Conservation (phyloP, 768 basidiomycete species). For the Amanita phalloides region DNA sequence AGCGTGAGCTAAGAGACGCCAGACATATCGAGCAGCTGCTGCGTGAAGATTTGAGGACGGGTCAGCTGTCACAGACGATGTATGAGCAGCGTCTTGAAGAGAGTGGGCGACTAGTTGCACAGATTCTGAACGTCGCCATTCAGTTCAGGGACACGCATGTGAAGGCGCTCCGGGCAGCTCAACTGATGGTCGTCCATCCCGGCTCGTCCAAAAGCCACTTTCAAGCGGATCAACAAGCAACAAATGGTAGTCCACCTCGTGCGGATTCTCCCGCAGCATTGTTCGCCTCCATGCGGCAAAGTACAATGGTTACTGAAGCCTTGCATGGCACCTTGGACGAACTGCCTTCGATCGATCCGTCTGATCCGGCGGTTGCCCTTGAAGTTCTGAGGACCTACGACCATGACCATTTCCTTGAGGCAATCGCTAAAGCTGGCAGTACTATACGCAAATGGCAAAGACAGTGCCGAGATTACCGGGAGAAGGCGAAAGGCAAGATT, state of each 20-base stretch:
- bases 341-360: constrained; percentile 68
- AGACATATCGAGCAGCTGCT: constrained; percentile 57
- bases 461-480: constrained; percentile 91
- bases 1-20: constrained; percentile 60
- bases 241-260: constrained; percentile 17
- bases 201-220: constrained; percentile 33
- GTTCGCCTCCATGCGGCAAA: constrained; percentile 41
- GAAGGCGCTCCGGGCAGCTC: constrained; percentile 55
- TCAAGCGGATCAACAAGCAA: constrained; percentile 11
- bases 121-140: constrained; percentile 73
- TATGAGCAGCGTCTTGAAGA: constrained; percentile 60
- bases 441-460: constrained; percentile 96
- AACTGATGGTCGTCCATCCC: constrained; percentile 45
- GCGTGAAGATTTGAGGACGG: constrained; percentile 64
- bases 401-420: constrained; percentile 78
- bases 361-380: constrained; percentile 60
- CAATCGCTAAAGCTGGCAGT: constrained; percentile 69
- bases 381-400: constrained; percentile 67
- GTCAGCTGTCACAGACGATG: constrained; percentile 54
- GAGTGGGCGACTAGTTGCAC: constrained; percentile 61
- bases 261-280: constrained; percentile 34
- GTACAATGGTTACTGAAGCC: constrained; percentile 31
- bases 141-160: constrained; percentile 69
- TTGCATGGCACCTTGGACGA: constrained; percentile 29
- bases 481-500: constrained; percentile 93